Base-by-base conservation (phyloP, 257 asterid genomes). In the Misopates orontium region DNA sequence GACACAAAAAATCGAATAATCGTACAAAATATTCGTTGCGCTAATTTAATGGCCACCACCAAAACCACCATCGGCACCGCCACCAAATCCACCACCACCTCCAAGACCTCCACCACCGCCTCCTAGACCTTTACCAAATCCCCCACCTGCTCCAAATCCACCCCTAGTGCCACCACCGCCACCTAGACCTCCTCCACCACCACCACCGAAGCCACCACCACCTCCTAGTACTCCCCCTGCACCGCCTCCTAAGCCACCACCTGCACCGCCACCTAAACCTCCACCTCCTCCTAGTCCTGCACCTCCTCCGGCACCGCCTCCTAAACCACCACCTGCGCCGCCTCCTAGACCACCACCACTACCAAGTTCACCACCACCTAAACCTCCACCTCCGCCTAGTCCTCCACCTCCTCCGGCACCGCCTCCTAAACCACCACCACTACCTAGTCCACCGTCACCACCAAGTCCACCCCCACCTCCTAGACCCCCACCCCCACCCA, bases 281-380 rank as follows among this genome's bases (percentile, higher is more conserved):
- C n/a, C n/a, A n/a, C 86, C 86, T 0, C 56, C 80, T 1, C 79
- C 87, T 0, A 61, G 48, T 0, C 85, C 85, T 0, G 78, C 68
- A 0, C 81, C 81, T 6, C 54, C n/a, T n/a, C n/a, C n/a, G n/a
- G n/a, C n/a, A n/a, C n/a, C n/a, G n/a, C n/a, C 82, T 10, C 79
- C 83, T 0, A 14, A 16, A 0, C 79, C 79, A 7, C 68, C 72
- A 0, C 79, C 82, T 13, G 66, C 66, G 0, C 63, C 70, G 0
- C 11, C 32, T 1, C 64, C 63, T 0, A 22, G 52, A 4, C 67
- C 73, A 0, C 58, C 53, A 4, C 74, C 74, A 1, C 41, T 20
- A 1, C 67, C 73, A 7, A 42, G n/a, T n/a, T 61, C 2, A n/a
- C 74, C 74, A n/a, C n/a, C n/a, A n/a, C n/a, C n/a, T n/a, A 65